phyloP scores from a whole-genome alignment of 805 yeast genomes.

The Kuraishia cidri region DNA sequence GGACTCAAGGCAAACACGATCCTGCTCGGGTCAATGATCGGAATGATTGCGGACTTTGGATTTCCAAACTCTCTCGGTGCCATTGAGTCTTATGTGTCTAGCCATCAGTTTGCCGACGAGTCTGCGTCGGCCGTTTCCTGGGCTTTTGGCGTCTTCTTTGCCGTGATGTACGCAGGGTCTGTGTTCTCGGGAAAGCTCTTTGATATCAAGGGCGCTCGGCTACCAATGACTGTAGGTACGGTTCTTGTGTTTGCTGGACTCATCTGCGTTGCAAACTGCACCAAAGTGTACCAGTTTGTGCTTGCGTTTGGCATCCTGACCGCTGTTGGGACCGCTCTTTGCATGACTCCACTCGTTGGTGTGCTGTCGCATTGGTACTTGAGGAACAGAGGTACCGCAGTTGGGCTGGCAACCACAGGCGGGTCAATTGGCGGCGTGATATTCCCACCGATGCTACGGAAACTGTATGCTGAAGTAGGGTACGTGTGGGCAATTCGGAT shows the following conservation, averaged over 20 bases:
- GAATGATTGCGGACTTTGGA: slow-evolving; percentile 37
- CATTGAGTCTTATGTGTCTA: slow-evolving; percentile 47
- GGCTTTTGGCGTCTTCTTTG: slow-evolving; percentile 51
- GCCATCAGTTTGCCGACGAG: slow-evolving; percentile 39
- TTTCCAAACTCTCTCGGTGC: slow-evolving; percentile 51
- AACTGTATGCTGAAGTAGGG: slow-evolving; percentile 35
- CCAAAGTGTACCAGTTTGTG: slow-evolving; percentile 50
- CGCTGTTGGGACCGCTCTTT: slow-evolving; percentile 51
- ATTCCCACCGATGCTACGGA: slow-evolving; percentile 40
- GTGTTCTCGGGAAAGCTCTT: slow-evolving; percentile 35
- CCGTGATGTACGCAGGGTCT: slow-evolving; percentile 31
- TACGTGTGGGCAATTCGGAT: slow-evolving; percentile 48
- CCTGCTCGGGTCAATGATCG: slow-evolving; percentile 29
- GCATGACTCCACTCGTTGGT: slow-evolving; percentile 52
- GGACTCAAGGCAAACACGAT: slow-evolving; percentile 28
- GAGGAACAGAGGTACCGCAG: slow-evolving; percentile 44
- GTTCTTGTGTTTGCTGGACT: slow-evolving; percentile 37
- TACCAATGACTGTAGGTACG: slow-evolving; percentile 34
- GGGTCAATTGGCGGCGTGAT: slow-evolving; percentile 43
- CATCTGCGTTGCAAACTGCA: slow-evolving; percentile 46
- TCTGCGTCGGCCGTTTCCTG: slow-evolving; percentile 46
- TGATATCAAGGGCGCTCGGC: slow-evolving; percentile 47
- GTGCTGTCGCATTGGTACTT: slow-evolving; percentile 58
- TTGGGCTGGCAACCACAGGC: slow-evolving; percentile 39
- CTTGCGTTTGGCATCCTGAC: slow-evolving; percentile 44